Percentiles rank a stretch among this genome's conserved stretches.
Conservation (phyloP, 2,329 filamentous ascomycete genomes). For the Myriosclerotinia duriaeana region DNA sequence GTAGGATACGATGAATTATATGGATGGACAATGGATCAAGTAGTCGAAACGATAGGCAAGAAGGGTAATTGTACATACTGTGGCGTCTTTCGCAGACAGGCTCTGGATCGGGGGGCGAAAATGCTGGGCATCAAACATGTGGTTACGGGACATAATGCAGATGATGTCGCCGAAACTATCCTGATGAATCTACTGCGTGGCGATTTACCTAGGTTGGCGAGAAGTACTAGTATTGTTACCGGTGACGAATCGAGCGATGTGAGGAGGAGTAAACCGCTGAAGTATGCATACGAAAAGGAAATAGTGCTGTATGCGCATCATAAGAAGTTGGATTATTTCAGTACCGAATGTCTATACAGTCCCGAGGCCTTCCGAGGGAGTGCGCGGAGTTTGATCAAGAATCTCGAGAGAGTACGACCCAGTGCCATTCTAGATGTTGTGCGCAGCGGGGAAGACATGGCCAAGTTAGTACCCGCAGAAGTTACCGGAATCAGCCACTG, state of each 20-base stretch:
- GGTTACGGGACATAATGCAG: conserved; percentile 95
- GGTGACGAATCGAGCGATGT: conserved; percentile 77
- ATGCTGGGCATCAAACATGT: conserved; percentile 87
- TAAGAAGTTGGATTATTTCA: conserved; percentile 96
- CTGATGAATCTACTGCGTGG: conserved; percentile 95
- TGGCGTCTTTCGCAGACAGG: conserved; percentile 91
- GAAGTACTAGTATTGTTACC: conserved; percentile 88
- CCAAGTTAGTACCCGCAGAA: conserved; percentile 70
- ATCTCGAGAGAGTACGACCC: conserved; percentile 85
- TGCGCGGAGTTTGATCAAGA: conserved; percentile 89
- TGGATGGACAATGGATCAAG: conserved; percentile 99
- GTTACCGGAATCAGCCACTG: conserved; percentile 50
- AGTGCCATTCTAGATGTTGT: conserved; percentile 96
- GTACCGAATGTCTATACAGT: conserved; percentile 96
- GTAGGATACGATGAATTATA: conserved; percentile 93
- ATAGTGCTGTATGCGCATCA: conserved; percentile 98
- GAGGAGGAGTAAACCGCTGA: conserved; percentile 92
- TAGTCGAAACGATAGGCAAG: conserved; percentile 93
- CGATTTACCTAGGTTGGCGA: conserved; percentile 80
- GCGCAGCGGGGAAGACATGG: conserved; percentile 94
- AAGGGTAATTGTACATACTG: conserved; percentile 99
- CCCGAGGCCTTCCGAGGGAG: conserved; percentile 95
- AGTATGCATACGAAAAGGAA: conserved; percentile 98
- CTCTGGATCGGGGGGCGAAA: conserved; percentile 87
- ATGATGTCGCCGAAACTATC: conserved; percentile 95